These are phyloP conservation scores for Ocimum tenuiflorum DNA, from an alignment of 257 asterid genomes.

Conservation along the genomic window DNA sequence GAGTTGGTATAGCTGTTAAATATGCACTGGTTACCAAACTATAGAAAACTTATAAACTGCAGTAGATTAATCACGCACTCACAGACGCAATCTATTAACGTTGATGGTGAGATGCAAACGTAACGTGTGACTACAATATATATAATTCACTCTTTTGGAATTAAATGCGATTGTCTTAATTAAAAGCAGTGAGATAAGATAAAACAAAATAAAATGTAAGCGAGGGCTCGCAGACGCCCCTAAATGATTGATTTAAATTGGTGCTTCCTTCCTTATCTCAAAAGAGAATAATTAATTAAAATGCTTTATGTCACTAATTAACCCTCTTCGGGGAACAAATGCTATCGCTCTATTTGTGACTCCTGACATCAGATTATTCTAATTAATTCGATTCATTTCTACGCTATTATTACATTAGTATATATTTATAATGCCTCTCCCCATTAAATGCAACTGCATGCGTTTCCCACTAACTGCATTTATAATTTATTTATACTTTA, in stretches of 20 bases:
- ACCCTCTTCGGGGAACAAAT: slow-evolving; percentile 32
- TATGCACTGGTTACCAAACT: no score
- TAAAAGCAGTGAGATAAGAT: neutral
- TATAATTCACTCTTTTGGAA: no score
- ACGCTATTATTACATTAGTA: neutral
- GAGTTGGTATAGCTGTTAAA: no score
- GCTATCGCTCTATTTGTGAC: neutral
- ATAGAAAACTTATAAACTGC: no score
- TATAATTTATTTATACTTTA: neutral
- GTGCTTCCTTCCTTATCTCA: slow-evolving; percentile 33
- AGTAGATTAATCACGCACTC: no score
- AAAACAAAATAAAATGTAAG: slow-evolving; percentile 8
- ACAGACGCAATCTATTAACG: no score
- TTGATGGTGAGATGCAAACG: no score
- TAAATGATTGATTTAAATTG: slow-evolving; percentile 5
- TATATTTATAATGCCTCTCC: neutral
- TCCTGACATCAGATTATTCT: neutral
- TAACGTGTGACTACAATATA: no score
- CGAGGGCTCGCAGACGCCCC: slow-evolving; percentile 25
- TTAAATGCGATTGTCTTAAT: neutral
- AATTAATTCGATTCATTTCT: neutral
- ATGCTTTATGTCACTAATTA: slow-evolving; percentile 27
- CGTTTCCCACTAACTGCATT: neutral
- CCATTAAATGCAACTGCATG: slow-evolving; percentile 16
- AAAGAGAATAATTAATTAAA: slow-evolving; percentile 22